These are phyloP conservation scores for Pontederia crassipes DNA, from an alignment of 176 grass and related monocot species.

Conservation along the genomic window DNA sequence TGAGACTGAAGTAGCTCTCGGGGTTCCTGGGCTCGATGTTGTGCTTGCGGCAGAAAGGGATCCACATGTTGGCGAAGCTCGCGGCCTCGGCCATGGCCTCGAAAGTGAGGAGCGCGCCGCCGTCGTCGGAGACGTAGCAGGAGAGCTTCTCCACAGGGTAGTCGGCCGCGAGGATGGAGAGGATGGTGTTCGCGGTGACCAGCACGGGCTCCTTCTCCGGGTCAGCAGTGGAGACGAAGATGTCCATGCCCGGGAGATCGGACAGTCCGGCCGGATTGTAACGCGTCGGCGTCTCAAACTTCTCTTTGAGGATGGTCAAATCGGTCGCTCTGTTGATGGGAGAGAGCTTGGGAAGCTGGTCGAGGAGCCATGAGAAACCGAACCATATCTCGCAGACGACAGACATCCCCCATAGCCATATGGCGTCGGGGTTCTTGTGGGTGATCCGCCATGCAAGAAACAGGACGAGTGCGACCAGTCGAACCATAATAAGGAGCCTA, in stretches of 20 bases:
- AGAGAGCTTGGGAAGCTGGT: slow-evolving; percentile 76
- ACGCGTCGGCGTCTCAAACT: slow-evolving; percentile 63
- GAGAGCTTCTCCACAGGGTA: slow-evolving; percentile 96
- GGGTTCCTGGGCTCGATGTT: slow-evolving; percentile 80
- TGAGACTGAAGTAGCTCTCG: slow-evolving; percentile 86
- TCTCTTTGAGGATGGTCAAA: slow-evolving; percentile 75
- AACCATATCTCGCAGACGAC: slow-evolving; percentile 95
- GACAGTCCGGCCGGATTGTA: slow-evolving; percentile 61
- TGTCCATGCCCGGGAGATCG: slow-evolving; percentile 76
- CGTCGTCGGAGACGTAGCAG: slow-evolving; percentile 95
- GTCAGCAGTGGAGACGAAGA: slow-evolving; percentile 93
- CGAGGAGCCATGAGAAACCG: slow-evolving; percentile 85
- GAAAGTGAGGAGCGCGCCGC: slow-evolving; percentile 82
- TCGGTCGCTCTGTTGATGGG: slow-evolving; percentile 79
- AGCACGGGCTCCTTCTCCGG: slow-evolving; percentile 90
- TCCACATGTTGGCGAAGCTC: slow-evolving; percentile 95
- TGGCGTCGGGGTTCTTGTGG: slow-evolving; percentile 74
- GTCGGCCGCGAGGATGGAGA: slow-evolving; percentile 92
- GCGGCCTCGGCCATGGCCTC: slow-evolving; percentile 99
- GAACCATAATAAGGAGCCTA: slow-evolving; percentile 84
- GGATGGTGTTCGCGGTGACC: slow-evolving; percentile 86
- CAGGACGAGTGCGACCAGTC: slow-evolving; percentile 48
- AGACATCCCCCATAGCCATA: slow-evolving; percentile 99
- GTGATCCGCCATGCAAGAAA: slow-evolving; percentile 80
- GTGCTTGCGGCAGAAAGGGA: slow-evolving; percentile 91